Evolutionary conservation across 2,329 filamentous ascomycete genomes (phyloP), one percentile per base, ranked within the genome.

Genomic region (Biscogniauxia sp.): DNA sequence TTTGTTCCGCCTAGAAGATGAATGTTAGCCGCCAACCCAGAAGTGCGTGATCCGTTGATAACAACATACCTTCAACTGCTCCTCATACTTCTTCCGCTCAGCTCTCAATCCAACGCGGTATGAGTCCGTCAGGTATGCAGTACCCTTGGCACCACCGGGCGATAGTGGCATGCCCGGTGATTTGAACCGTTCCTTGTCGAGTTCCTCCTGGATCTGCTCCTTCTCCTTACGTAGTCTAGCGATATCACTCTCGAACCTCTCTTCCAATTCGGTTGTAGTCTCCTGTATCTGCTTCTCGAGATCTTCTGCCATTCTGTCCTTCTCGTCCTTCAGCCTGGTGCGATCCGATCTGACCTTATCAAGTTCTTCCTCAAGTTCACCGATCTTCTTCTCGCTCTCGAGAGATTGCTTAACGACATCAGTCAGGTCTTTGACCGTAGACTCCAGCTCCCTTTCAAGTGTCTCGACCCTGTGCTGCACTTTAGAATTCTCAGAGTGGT

Each of bases 361-460:
- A 25, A 75, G 72, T 61, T 74, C 68, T 17, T 60, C 55, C 58
- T 75, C 73, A 19, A 74, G 64, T 49, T 72, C 69, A 23, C 67
- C 67, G 53, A 75, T 74, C 65, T 71, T 72, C 63, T 71, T 70
- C 63, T 75, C 73, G 58, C 70, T 72, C 57, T 72, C 72, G 19
- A 74, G 62, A 17, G 73, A 73, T 58, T 74, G 73, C 60, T 71
- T 70, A 55, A 73, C 71, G 1, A 74, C 68, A 28, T 70, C 68
- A 15, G 70, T 70, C 51, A 74, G 63, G 61, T 74, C 72, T 54
- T 71, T 62, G 50, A 69, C 69, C 9, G 72, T 73, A n/a, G 80
- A 76, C 61, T 86, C 83, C 20, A 96, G 79, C 69, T 92, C 88
- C 70, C 89, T 92, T 72, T 90, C 85, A 59, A 88, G 77, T 62